These are phyloP conservation scores for Apiospora phragmitis DNA, from an alignment of 2,329 filamentous ascomycete species.

Conservation along the genomic window DNA sequence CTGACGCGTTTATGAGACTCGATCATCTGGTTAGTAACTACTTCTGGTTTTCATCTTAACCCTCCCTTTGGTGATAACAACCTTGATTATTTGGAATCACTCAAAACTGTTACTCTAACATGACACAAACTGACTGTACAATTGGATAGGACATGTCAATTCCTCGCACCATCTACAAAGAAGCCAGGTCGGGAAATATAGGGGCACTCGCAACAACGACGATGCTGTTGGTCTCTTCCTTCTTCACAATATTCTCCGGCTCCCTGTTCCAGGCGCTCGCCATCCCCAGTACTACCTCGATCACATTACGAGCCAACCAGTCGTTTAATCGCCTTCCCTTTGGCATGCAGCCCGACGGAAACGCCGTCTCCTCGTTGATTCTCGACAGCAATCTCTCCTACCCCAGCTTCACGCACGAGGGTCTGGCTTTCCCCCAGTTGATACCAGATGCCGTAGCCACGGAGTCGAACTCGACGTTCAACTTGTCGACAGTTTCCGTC, in stretches of 20 bases:
- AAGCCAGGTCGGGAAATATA: neutral
- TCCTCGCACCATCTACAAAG: neutral
- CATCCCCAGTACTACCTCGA: neutral
- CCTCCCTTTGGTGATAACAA: too few relatives aligned
- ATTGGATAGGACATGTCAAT: neutral
- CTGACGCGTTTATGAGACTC: neutral
- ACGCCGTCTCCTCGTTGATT: constrained; percentile 32
- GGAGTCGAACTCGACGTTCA: neutral
- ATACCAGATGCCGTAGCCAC: neutral
- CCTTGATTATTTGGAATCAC: too few relatives aligned
- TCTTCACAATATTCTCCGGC: constrained; percentile 14
- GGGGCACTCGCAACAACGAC: constrained; percentile 10
- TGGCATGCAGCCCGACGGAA: neutral
- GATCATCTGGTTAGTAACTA: constrained; percentile 11
- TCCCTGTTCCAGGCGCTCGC: constrained; percentile 12
- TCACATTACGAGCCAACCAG: neutral
- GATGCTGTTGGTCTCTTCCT: neutral
- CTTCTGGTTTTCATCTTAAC: neutral
- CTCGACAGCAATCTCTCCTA: constrained; percentile 36
- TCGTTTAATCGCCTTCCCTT: constrained; percentile 28
- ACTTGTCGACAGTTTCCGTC: neutral
- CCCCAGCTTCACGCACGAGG: constrained; percentile 37
- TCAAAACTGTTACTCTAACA: too few relatives aligned
- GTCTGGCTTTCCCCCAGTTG: constrained; percentile 24
- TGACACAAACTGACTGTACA: neutral